Base-by-base conservation (phyloP, 768 basidiomycete species). In the Chalciporus pseudorubinellus region DNA sequence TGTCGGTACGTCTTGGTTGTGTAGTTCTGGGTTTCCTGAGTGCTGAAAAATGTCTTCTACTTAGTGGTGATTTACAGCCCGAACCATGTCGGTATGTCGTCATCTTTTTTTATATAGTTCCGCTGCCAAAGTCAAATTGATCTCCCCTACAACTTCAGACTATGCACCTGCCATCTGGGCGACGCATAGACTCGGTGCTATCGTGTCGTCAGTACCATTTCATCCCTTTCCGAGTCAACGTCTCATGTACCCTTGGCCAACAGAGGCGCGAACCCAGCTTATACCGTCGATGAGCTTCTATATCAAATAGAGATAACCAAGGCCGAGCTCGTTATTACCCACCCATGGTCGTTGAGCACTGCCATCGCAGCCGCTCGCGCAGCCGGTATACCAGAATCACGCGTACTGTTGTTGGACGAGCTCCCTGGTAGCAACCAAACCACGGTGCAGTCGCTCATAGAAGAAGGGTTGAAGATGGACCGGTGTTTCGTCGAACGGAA, bases 41-140 rank as follows among this genome's bases (percentile, higher is more conserved):
- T 52, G 39, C 39, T 60, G 24, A 60, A 31, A 31, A 16, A 22
- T 50, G 16, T 47, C 6, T 18, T 7, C 7, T 11, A 12, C 29
- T 11, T 41, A 84, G 85, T 84, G 39, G 82, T 83, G 59, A 58
- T 87, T 33, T 81, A 81, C 65, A 81, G 83, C 56, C 80, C 82
- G 12, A 87, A 87, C 57, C 74, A 84, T 61, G 69, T 81, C 22
- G 83, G 85, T 85, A 47, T 56, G 69, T 66, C 18, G 6, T 11
- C 9, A 14, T 40, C 41, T 46, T 39, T 9, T 33, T 13, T n/a
- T n/a, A n/a, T n/a, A n/a, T n/a, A 16, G n/a, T 36, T 36, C 9
- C 34, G 34, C 6, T 36, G 34, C n/a, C 34, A 8, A 6, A 2
- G 26, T 31, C 21, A 44, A 24, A 19, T n/a, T 33, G 19, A n/a